Evolutionary conservation across 2,329 filamentous ascomycete genomes (phyloP).

Genomic region (Alternaria arbusti): DNA sequence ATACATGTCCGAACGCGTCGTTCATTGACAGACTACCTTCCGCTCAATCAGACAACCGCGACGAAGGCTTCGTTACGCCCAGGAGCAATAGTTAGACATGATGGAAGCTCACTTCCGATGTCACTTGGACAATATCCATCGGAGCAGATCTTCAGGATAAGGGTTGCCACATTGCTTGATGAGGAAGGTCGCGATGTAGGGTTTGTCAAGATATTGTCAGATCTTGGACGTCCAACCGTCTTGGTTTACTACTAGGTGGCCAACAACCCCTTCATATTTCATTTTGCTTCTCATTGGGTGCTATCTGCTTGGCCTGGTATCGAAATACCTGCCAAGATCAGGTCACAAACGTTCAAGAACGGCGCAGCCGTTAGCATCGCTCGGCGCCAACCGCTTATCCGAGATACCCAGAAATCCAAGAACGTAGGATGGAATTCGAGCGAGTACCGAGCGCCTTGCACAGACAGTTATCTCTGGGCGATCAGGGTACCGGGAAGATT

Average conservation of each 20-base stretch:
- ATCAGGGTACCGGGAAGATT: not conserved
- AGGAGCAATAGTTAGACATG: not conserved
- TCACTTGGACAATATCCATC: not conserved
- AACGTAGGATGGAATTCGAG: conserved; percentile 1
- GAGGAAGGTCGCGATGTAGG: conserved; percentile 19
- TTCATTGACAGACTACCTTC: not conserved
- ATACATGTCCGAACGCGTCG: not conserved
- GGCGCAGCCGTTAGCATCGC: conserved; percentile 9
- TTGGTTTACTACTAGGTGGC: not conserved
- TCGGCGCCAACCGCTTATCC: conserved; percentile 24
- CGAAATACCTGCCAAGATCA: conserved; percentile 7
- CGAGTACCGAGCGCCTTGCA: not conserved
- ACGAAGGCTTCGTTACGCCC: not conserved
- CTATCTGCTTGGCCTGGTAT: conserved; percentile 9
- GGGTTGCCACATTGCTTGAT: conserved; percentile 14
- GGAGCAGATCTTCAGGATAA: not conserved
- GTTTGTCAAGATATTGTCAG: conserved; percentile 1
- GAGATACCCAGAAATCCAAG: conserved; percentile 1
- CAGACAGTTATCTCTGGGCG: conserved; percentile 16
- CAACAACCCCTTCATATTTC: not conserved
- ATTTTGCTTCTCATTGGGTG: not conserved
- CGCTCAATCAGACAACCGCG: not conserved
- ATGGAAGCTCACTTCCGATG: not conserved
- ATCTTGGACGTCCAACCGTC: not conserved
- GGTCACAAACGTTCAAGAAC: not conserved